Conservation (phyloP, 345 rosid species). For the Aquilaria sinensis region DNA sequence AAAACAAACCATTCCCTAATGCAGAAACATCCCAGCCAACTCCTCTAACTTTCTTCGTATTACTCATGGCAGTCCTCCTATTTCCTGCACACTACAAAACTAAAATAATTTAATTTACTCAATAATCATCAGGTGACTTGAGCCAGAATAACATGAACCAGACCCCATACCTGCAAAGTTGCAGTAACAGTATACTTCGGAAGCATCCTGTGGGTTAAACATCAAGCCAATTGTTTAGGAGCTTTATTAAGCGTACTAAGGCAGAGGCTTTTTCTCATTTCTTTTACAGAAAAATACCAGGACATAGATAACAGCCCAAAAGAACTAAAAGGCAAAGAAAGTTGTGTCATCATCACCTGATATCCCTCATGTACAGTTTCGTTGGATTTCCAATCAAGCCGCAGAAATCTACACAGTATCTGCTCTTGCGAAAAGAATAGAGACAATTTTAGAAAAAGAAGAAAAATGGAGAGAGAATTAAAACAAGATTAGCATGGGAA, state of each 20-base stretch:
- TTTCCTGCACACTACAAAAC: constrained; percentile 88
- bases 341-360: constrained; percentile 40
- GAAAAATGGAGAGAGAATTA: not conserved
- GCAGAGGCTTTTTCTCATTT: no score
- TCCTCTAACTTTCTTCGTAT: constrained; percentile 65
- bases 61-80: constrained; percentile 98
- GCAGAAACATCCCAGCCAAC: constrained; percentile 99
- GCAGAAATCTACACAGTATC: constrained; percentile 44
- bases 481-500: constrained; percentile 3
- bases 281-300: no score
- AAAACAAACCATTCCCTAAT: constrained; percentile 72
- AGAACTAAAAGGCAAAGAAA: no score
- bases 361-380: constrained; percentile 58
- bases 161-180: constrained; percentile 60
- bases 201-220: constrained; percentile 45
- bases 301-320: no score
- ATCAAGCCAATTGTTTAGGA: no score
- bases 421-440: constrained; percentile 22
- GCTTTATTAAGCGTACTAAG: no score
- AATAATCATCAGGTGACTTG: not conserved
- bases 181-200: constrained; percentile 75
- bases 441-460: not conserved
- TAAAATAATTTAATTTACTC: constrained; percentile 3
- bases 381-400: constrained; percentile 51
- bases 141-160: not conserved